These are phyloP conservation scores for Coprinopsis cinerea DNA, from an alignment of 768 basidiomycete species.

Conservation along the genomic window DNA sequence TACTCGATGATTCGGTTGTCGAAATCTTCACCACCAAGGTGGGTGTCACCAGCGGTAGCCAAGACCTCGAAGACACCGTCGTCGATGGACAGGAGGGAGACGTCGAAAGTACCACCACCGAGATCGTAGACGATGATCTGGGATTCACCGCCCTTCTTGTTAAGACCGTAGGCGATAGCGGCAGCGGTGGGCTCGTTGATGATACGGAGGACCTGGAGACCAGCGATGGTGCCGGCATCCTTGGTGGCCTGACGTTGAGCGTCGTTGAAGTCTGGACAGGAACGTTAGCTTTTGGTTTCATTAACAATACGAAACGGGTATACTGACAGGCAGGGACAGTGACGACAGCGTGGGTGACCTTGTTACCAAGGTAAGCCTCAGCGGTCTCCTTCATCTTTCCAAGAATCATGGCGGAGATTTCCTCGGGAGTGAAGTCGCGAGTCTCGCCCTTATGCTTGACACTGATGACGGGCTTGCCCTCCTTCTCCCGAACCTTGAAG, in stretches of 20 bases:
- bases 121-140: conserved; percentile 98
- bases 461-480: conserved; percentile 72
- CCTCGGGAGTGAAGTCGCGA: conserved; percentile 86
- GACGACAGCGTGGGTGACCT: conserved; percentile 96
- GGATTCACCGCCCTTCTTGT: conserved; percentile 91
- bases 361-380: conserved; percentile 93
- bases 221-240: conserved; percentile 93
- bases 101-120: conserved; percentile 98
- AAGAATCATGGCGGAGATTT: conserved; percentile 94
- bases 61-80: conserved; percentile 90
- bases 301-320: not conserved
- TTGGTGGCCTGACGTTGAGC: conserved; percentile 99
- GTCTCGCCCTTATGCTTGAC: conserved; percentile 75
- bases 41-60: conserved; percentile 90
- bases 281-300: too few species aligned
- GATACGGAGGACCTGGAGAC: conserved; percentile 91
- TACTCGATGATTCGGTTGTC: conserved; percentile 91
- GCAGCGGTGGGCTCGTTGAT: conserved; percentile 98
- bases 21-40: conserved; percentile 95
- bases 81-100: conserved; percentile 91
- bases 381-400: conserved; percentile 99
- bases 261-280: conserved; percentile 82
- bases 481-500: conserved; percentile 74
- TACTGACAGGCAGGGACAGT: conserved; percentile 90
- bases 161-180: conserved; percentile 96